These are phyloP conservation scores for Hebeloma cylindrosporum DNA, from an alignment of 768 basidiomycete genomes.

Conservation along the genomic window DNA sequence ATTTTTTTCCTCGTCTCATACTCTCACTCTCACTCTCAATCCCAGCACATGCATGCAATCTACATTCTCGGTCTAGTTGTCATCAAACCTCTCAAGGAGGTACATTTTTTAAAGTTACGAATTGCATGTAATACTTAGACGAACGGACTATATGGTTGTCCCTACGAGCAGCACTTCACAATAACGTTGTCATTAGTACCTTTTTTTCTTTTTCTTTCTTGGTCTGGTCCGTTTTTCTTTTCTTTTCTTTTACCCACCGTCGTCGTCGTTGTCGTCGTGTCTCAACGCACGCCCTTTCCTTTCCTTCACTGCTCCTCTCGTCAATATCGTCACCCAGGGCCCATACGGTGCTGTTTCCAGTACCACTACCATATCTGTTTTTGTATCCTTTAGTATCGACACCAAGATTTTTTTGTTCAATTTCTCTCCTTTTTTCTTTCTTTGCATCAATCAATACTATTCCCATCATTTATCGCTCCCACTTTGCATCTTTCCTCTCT, in stretches of 20 bases:
- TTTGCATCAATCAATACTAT: slow-evolving; percentile 19
- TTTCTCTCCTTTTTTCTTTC: slow-evolving; percentile 6
- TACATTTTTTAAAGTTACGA: slow-evolving; percentile 51
- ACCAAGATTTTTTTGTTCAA: slow-evolving; percentile 16
- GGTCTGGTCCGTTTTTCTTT: neutral
- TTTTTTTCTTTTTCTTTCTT: slow-evolving; percentile 9
- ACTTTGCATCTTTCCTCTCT: slow-evolving; percentile 11
- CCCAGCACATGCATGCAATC: slow-evolving; percentile 48
- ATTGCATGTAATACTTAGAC: slow-evolving; percentile 65
- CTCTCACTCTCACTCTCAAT: slow-evolving; percentile 32
- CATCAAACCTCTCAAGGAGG: slow-evolving; percentile 71
- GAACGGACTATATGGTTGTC: slow-evolving; percentile 25
- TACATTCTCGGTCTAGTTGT: slow-evolving; percentile 38
- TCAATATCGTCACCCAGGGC: no score
- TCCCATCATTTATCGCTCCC: slow-evolving; percentile 17
- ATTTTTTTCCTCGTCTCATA: slow-evolving; percentile 16
- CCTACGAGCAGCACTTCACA: slow-evolving; percentile 19
- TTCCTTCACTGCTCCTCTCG: no score
- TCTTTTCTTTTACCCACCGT: neutral
- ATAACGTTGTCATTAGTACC: slow-evolving; percentile 18
- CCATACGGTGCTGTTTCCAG: slow-evolving; percentile 10
- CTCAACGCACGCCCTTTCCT: slow-evolving; percentile 1
- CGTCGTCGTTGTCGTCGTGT: neutral
- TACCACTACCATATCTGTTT: slow-evolving; percentile 10
- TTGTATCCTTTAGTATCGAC: slow-evolving; percentile 25